phyloP scores from a whole-genome alignment of 2,329 filamentous ascomycete species.

The Fusarium citri region DNA sequence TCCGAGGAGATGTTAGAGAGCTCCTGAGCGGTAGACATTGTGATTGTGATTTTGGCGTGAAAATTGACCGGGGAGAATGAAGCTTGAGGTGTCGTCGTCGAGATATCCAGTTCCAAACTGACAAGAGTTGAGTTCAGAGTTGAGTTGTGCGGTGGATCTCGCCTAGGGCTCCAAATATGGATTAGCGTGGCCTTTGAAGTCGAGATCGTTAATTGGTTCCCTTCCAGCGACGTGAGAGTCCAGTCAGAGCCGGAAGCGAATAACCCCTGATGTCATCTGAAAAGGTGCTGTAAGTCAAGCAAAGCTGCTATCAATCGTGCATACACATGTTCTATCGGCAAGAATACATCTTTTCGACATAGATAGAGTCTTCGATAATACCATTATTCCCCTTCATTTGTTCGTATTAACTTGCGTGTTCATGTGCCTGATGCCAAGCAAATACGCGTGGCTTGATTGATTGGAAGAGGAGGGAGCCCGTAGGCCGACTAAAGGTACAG shows the following conservation, averaged over 20 bases:
- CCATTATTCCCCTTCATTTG: not conserved
- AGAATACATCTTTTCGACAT: not conserved
- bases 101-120: conserved; percentile 38
- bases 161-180: conserved; percentile 47
- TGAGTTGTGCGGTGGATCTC: conserved; percentile 55
- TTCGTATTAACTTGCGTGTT: conserved; percentile 7
- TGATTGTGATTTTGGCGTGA: conserved; percentile 54
- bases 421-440: conserved; percentile 31
- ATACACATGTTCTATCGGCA: not conserved
- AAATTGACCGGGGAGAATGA: conserved; percentile 41
- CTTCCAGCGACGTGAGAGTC: conserved; percentile 3
- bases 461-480: conserved; percentile 33
- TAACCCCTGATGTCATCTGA: conserved; percentile 25
- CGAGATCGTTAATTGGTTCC: not conserved
- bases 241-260: conserved; percentile 13
- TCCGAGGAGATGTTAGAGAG: conserved; percentile 85
- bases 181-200: conserved; percentile 39
- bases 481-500: conserved; percentile 22
- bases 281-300: not conserved
- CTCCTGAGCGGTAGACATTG: conserved; percentile 65
- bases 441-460: conserved; percentile 37
- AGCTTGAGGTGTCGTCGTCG: conserved; percentile 47
- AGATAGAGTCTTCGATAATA: not conserved
- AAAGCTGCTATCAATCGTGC: not conserved
- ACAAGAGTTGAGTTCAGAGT: not conserved